A percentile compares a stretch with the other conserved stretches of the same genome.
phyloP scores from a whole-genome alignment of 768 basidiomycete genomes.

The Mycena pura region DNA sequence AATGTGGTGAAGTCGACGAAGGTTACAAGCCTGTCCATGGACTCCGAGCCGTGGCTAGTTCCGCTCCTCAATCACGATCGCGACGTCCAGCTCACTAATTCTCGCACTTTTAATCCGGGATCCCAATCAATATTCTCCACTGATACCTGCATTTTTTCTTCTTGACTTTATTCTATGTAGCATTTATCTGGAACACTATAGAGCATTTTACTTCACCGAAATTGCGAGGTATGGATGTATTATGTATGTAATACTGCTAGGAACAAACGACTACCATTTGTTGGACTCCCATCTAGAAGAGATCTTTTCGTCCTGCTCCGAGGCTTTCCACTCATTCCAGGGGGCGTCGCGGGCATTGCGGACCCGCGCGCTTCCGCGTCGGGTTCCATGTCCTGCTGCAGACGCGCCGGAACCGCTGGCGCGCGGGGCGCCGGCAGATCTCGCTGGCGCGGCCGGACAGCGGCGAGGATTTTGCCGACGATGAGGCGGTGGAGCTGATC shows the following conservation, averaged over 20 bases:
- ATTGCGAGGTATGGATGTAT: slow-evolving; percentile 1
- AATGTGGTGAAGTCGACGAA: slow-evolving; percentile 75
- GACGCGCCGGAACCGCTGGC: no score
- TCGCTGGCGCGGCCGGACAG: no score
- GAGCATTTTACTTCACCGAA: slow-evolving; percentile 10
- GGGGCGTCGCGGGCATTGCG: not conserved
- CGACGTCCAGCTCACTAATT: slow-evolving; percentile 46
- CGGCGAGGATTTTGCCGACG: no score
- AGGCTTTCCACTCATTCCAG: slow-evolving; percentile 59
- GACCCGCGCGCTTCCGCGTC: no score
- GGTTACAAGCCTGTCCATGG: slow-evolving; percentile 84
- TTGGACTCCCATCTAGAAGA: slow-evolving; percentile 58
- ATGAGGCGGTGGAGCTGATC: no score
- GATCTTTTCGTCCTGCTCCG: slow-evolving; percentile 33
- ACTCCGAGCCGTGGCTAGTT: slow-evolving; percentile 66
- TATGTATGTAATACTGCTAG: slow-evolving; percentile 10
- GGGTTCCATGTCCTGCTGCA: no score
- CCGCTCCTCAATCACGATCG: slow-evolving; percentile 57
- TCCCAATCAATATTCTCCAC: slow-evolving; percentile 6
- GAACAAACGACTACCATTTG: slow-evolving; percentile 44
- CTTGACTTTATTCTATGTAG: slow-evolving; percentile 17
- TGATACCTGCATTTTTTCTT: slow-evolving; percentile 6
- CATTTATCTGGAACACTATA: slow-evolving; percentile 10
- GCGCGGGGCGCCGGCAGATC: no score
- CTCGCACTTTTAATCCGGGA: slow-evolving; percentile 9